Evolutionary conservation across 1,284 basidiomycete species (phyloP).

Genomic region (Anthracocystis setariae): DNA sequence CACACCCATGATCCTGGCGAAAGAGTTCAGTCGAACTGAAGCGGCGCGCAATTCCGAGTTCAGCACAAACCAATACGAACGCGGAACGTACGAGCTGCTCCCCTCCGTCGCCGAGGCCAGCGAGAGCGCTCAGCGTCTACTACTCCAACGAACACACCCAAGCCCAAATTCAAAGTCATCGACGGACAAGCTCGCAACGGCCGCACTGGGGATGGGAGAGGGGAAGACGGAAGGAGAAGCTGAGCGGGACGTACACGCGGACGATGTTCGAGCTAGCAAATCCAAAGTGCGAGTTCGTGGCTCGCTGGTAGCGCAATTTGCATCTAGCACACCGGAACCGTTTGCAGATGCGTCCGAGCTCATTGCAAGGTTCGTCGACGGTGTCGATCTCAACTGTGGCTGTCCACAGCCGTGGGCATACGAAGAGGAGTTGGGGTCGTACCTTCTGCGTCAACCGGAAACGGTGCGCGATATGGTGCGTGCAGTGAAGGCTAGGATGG

Average conservation of each 20-base stretch:
- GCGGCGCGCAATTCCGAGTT: conserved; percentile 73
- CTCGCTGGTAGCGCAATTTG: conserved; percentile 73
- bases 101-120: conserved; percentile 50
- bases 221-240: conserved; percentile 15
- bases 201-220: not conserved
- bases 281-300: conserved; percentile 69
- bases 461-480: conserved; percentile 73
- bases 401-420: conserved; percentile 65
- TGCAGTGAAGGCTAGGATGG: conserved; percentile 71
- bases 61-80: conserved; percentile 70
- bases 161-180: not conserved
- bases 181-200: not conserved
- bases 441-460: conserved; percentile 73
- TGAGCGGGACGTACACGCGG: conserved; percentile 17
- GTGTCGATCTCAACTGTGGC: conserved; percentile 74
- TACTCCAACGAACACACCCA: not conserved
- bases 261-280: conserved; percentile 5
- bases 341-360: conserved; percentile 74
- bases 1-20: conserved; percentile 74
- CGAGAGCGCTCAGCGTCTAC: conserved; percentile 18
- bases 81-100: conserved; percentile 71
- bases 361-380: conserved; percentile 71
- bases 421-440: conserved; percentile 73
- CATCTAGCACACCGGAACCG: conserved; percentile 70
- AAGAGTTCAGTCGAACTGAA: conserved; percentile 73